These are phyloP conservation scores for Mycena venus DNA, from an alignment of 768 basidiomycete species.

Conservation along the genomic window DNA sequence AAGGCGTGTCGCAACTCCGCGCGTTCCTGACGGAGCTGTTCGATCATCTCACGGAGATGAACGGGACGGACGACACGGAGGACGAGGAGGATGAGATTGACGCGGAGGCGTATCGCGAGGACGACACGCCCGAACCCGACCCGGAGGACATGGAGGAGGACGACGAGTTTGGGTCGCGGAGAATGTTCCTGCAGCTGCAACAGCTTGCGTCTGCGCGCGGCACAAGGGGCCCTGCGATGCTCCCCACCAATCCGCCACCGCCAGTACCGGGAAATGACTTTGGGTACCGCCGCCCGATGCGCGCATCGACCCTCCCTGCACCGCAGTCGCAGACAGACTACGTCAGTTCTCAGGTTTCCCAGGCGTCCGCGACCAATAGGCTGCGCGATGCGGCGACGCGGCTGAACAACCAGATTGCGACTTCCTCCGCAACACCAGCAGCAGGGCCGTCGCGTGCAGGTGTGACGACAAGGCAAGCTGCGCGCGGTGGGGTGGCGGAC, in stretches of 20 bases:
- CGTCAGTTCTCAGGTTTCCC: slow-evolving; percentile 25
- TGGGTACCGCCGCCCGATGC: slow-evolving; percentile 48
- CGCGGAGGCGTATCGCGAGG: slow-evolving; percentile 62
- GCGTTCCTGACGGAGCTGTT: slow-evolving; percentile 83
- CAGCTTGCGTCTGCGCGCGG: slow-evolving; percentile 38
- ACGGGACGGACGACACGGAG: slow-evolving; percentile 77
- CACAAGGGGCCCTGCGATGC: slow-evolving; percentile 11
- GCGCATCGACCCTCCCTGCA: slow-evolving; percentile 44
- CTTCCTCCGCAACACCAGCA: slow-evolving; percentile 44
- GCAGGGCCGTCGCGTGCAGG: slow-evolving; percentile 49
- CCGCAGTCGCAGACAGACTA: slow-evolving; percentile 30
- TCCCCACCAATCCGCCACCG: slow-evolving; percentile 40
- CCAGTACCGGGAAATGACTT: slow-evolving; percentile 46
- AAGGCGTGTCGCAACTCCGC: slow-evolving; percentile 87
- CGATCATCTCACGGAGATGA: slow-evolving; percentile 81
- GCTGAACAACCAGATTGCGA: slow-evolving; percentile 52
- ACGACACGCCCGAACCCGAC: slow-evolving; percentile 62
- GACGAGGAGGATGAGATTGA: slow-evolving; percentile 75
- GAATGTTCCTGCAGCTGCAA: slow-evolving; percentile 42
- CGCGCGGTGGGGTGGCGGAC: slow-evolving; percentile 56
- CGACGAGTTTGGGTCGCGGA: slow-evolving; percentile 47
- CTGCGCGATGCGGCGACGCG: slow-evolving; percentile 50
- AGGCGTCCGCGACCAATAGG: slow-evolving; percentile 43
- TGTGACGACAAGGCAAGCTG: slow-evolving; percentile 46
- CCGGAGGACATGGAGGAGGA: slow-evolving; percentile 46